phyloP scores from a whole-genome alignment of 2,329 filamentous ascomycete genomes.

The Xylaria sp. region DNA sequence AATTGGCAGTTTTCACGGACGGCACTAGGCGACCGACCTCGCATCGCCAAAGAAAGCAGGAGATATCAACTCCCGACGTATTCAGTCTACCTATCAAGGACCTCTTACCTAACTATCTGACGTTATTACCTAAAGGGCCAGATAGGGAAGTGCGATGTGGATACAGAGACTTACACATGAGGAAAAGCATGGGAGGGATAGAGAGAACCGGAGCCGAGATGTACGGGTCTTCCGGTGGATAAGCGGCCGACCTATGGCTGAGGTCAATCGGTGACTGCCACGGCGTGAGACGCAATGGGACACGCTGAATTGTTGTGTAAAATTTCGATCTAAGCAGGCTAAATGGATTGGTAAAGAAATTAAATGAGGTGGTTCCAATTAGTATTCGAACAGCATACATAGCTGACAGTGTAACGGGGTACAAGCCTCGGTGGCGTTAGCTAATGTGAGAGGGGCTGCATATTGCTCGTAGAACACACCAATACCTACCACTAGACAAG shows the following conservation, averaged over 20 bases:
- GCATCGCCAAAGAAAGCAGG: constrained; percentile 23
- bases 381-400: background rate
- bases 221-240: background rate
- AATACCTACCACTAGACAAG: background rate
- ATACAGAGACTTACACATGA: background rate
- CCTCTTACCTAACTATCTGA: constrained; percentile 14
- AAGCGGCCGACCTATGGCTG: background rate
- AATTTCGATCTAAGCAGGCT: background rate
- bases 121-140: constrained; percentile 13
- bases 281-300: background rate
- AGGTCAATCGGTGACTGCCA: background rate
- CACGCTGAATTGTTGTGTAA: background rate
- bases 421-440: constrained; percentile 9
- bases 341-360: background rate
- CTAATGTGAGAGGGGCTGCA: constrained; percentile 3
- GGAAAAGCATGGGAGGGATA: background rate
- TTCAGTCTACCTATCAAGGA: constrained; percentile 7
- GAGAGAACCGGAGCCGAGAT: background rate
- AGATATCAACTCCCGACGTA: constrained; percentile 1
- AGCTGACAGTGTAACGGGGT: constrained; percentile 3
- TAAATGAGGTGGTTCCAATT: constrained; percentile 11
- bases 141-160: background rate
- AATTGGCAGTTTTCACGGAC: constrained; percentile 15
- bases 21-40: constrained; percentile 27
- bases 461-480: constrained; percentile 1